These are phyloP conservation scores for Globisporangium nodosum DNA, from an alignment of 352 stramenopile species.

Conservation along the genomic window DNA sequence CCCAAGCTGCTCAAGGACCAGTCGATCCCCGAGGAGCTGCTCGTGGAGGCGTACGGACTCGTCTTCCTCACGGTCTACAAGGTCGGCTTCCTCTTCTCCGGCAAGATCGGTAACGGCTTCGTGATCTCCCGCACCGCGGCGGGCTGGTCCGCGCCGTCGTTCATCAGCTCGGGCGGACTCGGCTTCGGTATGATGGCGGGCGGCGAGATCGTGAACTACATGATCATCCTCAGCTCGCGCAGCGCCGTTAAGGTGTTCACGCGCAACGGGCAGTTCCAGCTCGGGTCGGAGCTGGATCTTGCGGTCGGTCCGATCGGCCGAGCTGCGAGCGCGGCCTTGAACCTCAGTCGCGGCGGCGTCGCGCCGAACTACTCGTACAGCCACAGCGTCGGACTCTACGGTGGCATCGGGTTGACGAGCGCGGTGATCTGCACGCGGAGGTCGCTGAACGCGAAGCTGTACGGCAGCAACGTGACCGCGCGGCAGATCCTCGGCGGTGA, in stretches of 20 bases:
- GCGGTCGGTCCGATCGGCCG: constrained; percentile 63
- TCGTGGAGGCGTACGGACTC: constrained; percentile 67
- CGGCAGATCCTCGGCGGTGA: constrained; percentile 65
- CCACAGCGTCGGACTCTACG: constrained; percentile 70
- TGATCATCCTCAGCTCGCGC: constrained; percentile 71
- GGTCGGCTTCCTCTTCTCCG: constrained; percentile 70
- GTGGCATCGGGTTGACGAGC: constrained; percentile 60
- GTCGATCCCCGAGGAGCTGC: constrained; percentile 71
- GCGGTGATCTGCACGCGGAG: constrained; percentile 72
- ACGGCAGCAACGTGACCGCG: constrained; percentile 51
- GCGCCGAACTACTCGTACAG: constrained; percentile 81
- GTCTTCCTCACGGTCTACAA: constrained; percentile 85
- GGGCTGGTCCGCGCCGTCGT: constrained; percentile 72
- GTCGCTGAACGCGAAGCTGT: constrained; percentile 69
- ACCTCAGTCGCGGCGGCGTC: constrained; percentile 51
- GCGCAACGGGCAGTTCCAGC: constrained; percentile 66
- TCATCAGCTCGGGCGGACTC: constrained; percentile 61
- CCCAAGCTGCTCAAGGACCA: constrained; percentile 75
- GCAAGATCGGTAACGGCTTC: constrained; percentile 74
- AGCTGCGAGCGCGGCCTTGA: constrained; percentile 55
- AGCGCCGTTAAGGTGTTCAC: constrained; percentile 78
- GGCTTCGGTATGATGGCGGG: constrained; percentile 85
- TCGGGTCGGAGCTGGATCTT: constrained; percentile 70
- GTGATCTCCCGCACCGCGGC: constrained; percentile 64
- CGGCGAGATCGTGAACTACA: constrained; percentile 76